Percentiles rank a stretch among this genome's conserved stretches.
phyloP scores from a whole-genome alignment of 2,329 filamentous ascomycete species.

The Aaosphaeria arxii region DNA sequence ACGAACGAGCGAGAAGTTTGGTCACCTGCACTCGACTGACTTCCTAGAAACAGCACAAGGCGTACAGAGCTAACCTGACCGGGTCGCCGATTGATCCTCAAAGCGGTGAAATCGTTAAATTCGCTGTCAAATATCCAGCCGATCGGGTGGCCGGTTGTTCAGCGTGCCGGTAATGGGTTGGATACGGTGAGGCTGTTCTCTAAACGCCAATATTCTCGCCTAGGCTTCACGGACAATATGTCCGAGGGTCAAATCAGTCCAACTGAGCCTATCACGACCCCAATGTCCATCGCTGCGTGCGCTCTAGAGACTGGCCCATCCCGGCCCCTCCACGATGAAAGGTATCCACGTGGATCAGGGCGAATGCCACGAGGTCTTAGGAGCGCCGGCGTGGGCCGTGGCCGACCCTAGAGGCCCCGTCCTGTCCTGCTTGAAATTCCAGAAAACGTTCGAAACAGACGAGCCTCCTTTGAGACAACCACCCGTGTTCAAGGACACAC shows the following conservation, averaged over 20 bases:
- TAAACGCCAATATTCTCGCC: conserved; percentile 1
- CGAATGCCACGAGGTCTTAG: conserved; percentile 4
- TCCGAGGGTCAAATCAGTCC: conserved; percentile 1
- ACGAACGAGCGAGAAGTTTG: conserved; percentile 2
- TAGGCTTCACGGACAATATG: conserved; percentile 3
- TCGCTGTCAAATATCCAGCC: conserved; percentile 4
- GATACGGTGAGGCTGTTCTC: conserved; percentile 4
- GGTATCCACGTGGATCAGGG: conserved; percentile 5
- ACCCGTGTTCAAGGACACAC: background rate
- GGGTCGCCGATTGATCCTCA: background rate
- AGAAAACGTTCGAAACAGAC: background rate
- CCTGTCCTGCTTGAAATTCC: background rate
- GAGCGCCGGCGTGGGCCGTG: background rate
- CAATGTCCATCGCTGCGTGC: background rate
- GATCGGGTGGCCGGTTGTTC: conserved; percentile 1
- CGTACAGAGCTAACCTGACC: background rate
- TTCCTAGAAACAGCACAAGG: conserved; percentile 2
- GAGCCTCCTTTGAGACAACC: background rate
- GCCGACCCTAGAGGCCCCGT: background rate
- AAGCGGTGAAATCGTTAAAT: background rate
- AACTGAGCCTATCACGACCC: conserved; percentile 3
- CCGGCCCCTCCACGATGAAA: conserved; percentile 3
- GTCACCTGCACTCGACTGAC: conserved; percentile 9
- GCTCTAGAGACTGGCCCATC: background rate
- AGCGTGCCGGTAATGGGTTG: conserved; percentile 1